Evolutionary conservation across 78 protist genomes (phyloP), one percentile per base, ranked within the genome.

Genomic region (Pelomyxa schiedti): DNA sequence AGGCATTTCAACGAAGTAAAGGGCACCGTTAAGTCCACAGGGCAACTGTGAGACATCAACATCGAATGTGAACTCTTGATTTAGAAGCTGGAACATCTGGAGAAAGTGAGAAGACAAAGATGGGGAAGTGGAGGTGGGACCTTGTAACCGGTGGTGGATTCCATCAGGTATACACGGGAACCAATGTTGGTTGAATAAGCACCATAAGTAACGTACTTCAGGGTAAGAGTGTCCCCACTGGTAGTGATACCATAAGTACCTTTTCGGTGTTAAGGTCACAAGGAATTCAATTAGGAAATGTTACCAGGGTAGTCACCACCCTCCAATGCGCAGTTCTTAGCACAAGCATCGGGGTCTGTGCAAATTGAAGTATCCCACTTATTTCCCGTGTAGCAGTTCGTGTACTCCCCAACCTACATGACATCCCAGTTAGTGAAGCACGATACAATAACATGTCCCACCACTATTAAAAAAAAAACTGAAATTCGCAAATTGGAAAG

Each of bases 351-450:
- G 36, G 63, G 83, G 74, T 82, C 86, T 26, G 87, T 80, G 83
- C 89, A 84, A n/a, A 28, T 1, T 0, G 77, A 42, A 16, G 69
- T 41, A 65, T 40, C 42, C 89, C 83, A 73, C 8, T 9, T 30
- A 36, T 66, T 81, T 26, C 86, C 89, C 39, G 82, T 82, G 66
- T 76, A 85, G 64, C 89, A 85, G 43, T 85, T 85, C 66, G 77
- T 9, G n/a, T n/a, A 30, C 64, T 9, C 70, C 70, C 70, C 29
- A 30, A 30, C 9, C 36, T 52, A n/a, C 24, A 24, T 24, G 63
- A 24, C 24, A 24, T 52, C 24, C 36, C 63, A 52, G 63, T 52
- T 52, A 24, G 63, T 52, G 63, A n/a, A n/a, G n/a, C n/a, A n/a
- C n/a, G n/a, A n/a, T n/a, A n/a, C n/a, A n/a, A n/a, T n/a, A n/a